These are phyloP conservation scores for Capronia americana DNA, from an alignment of 2,329 filamentous ascomycete genomes.

Conservation along the genomic window DNA sequence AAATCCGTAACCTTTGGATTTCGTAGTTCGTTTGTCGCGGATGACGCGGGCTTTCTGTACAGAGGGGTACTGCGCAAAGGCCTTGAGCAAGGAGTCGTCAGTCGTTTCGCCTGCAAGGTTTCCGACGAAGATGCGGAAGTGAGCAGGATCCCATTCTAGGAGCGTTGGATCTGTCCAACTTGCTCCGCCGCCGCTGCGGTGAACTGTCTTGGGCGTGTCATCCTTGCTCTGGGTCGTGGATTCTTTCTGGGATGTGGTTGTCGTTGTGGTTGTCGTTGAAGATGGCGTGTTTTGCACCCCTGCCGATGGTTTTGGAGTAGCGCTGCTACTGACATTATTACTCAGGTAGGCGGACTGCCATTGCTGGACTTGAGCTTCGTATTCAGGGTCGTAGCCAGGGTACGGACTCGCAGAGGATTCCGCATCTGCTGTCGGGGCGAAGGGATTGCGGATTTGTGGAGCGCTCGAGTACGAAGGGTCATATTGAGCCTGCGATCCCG, in stretches of 20 bases:
- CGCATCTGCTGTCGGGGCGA: conserved; percentile 65
- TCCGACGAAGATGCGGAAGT: conserved; percentile 93
- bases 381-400: conserved; percentile 69
- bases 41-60: conserved; percentile 93
- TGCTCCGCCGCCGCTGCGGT: conserved; percentile 86
- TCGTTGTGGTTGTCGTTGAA: conserved; percentile 40
- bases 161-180: conserved; percentile 88
- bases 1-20: conserved; percentile 95
- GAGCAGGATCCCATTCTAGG: conserved; percentile 93
- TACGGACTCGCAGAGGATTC: conserved; percentile 47
- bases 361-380: conserved; percentile 89
- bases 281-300: conserved; percentile 42
- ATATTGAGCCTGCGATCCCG: conserved; percentile 52
- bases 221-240: conserved; percentile 53
- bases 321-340: conserved; percentile 58
- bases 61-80: conserved; percentile 85
- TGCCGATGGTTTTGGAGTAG: conserved; percentile 39
- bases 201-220: conserved; percentile 74
- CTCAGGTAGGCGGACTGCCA: conserved; percentile 89
- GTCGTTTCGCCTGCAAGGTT: conserved; percentile 97
- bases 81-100: conserved; percentile 92
- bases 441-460: conserved; percentile 76
- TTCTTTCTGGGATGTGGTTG: conserved; percentile 19
- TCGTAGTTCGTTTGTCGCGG: conserved; percentile 92
- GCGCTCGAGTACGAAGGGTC: conserved; percentile 53